phyloP scores from a whole-genome alignment of 2,329 filamentous ascomycete species.

The Tolypocladium tropicale region DNA sequence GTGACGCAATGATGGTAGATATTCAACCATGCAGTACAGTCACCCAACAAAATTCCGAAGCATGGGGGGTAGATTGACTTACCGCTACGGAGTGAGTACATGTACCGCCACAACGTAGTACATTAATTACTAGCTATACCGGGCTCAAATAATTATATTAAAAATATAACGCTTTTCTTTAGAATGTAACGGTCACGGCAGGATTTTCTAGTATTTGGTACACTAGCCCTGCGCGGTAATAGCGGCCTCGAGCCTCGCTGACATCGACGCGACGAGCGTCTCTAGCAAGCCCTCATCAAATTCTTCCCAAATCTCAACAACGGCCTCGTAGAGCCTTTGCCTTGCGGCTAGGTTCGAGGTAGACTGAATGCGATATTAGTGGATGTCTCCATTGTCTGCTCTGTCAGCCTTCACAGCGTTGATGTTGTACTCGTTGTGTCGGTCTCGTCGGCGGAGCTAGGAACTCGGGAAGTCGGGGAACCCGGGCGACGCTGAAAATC shows the following conservation, averaged over 20 bases:
- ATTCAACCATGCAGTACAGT: neutral
- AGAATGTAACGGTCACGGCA: neutral
- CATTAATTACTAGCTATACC: neutral
- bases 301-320: conserved; percentile 1
- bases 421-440: no score
- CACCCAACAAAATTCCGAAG: neutral
- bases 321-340: neutral
- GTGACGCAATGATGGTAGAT: neutral
- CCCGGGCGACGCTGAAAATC: no score
- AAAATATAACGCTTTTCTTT: neutral
- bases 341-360: neutral
- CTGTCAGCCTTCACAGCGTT: no score
- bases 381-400: no score
- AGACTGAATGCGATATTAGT: no score
- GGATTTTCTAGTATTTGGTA: conserved; percentile 2
- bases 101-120: neutral
- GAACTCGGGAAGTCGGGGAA: no score
- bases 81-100: no score
- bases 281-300: conserved; percentile 3
- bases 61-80: neutral
- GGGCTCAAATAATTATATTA: neutral
- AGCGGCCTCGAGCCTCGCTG: neutral
- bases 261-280: conserved; percentile 1
- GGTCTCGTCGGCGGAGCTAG: no score
- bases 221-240: neutral